phyloP scores from a whole-genome alignment of 2,329 filamentous ascomycete species.

The Ophiostoma quercus region DNA sequence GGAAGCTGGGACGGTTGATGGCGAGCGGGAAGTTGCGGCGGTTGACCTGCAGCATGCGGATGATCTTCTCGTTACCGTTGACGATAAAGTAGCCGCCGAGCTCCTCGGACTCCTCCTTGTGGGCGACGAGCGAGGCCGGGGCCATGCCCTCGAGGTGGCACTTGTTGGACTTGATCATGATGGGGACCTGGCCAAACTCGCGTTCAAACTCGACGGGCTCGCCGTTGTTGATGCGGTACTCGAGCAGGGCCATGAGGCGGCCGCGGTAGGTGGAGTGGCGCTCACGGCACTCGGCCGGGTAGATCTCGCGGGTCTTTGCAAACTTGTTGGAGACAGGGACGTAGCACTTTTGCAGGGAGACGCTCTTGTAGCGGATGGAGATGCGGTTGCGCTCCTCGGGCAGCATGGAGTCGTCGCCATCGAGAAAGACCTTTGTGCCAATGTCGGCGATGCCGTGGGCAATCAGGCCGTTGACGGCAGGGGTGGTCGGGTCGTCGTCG shows the following conservation, averaged over 20 bases:
- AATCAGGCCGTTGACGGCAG: constrained; percentile 44
- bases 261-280: constrained; percentile 88
- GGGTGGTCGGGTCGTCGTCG: constrained; percentile 49
- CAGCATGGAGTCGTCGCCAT: constrained; percentile 64
- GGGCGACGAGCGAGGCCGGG: constrained; percentile 73
- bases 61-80: constrained; percentile 95
- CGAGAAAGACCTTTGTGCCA: constrained; percentile 79
- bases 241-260: constrained; percentile 73
- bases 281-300: constrained; percentile 90
- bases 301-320: constrained; percentile 75
- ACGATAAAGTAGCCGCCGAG: constrained; percentile 95
- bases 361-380: constrained; percentile 69
- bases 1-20: constrained; percentile 85
- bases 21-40: constrained; percentile 93
- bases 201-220: constrained; percentile 76
- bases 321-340: constrained; percentile 80
- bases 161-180: constrained; percentile 91
- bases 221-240: constrained; percentile 81
- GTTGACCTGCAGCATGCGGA: constrained; percentile 85
- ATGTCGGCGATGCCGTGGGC: constrained; percentile 80
- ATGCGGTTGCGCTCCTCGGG: constrained; percentile 65
- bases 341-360: constrained; percentile 75
- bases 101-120: constrained; percentile 94
- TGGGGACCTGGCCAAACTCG: constrained; percentile 81
- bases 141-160: constrained; percentile 86